Evolutionary conservation across 805 yeast genomes (phyloP), one percentile per base, ranked within the genome.

Genomic region (Torulaspora microellipsoides): DNA sequence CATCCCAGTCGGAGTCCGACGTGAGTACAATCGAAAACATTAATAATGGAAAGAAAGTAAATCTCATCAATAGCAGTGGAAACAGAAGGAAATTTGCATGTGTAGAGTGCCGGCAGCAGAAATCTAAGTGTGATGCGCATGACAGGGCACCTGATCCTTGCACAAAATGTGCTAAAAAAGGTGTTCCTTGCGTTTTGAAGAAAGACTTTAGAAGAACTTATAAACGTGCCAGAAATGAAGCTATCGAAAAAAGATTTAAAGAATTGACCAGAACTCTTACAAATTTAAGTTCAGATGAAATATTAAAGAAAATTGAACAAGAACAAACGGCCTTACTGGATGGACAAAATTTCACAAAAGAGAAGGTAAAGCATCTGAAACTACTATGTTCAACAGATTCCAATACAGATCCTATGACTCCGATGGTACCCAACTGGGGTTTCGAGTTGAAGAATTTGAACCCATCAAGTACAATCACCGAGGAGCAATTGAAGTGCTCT

Each of bases 21-120:
- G 29, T 31, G 31, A 43, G 49, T 37, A 43, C 37, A 15, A 23
- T 43, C 27, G 49, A 46, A 23, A 39, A 37, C 20, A 39, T 23
- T 25, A 34, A 36, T 17, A 15, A 15, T 32, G 27, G 38, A 25
- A 43, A 43, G 28, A 34, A 32, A 25, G 34, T 14, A 11, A 28
- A 33, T 9, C 12, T 20, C 25, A 35, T 38, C 9, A 30, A 27
- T 15, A 25, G 34, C 27, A 30, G 28, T 40, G 44, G 41, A 25
- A 31, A 44, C 28, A 52, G 62, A 10, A 83, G 81, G 60, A 72
- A 80, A 43, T 78, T 89, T 60, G 98, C 98, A 0, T 93, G 99
- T 69, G 88, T 87, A 1, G 96, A 91, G 57, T 93, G 99, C 61
- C 77, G 98, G 11, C 98, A 93, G 65, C 99, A 91, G 62, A 93